Base-by-base conservation (phyloP, 75 land plant genomes). In the Larix kaempferi region DNA sequence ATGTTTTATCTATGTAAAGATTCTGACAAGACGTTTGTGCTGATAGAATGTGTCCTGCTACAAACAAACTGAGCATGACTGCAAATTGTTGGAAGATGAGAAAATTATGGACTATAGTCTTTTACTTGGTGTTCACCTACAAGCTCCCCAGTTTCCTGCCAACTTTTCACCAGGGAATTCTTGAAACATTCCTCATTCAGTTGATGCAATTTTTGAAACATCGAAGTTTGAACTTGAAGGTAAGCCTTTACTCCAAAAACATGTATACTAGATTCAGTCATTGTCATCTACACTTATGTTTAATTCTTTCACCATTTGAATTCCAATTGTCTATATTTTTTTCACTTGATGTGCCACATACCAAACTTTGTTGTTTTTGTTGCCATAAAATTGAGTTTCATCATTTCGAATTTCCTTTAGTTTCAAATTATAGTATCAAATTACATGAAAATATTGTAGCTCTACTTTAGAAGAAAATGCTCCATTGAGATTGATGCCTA, bases 31-130 rank as follows among this genome's bases (percentile, higher is more conserved):
- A n/a, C n/a, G n/a, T 49, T 54, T 49, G 23, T 72, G 44, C 56
- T 72, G 6, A 72, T 72, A 49, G 13, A 72, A 22, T 72, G 56
- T 49, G n/a, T 39, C 35, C 56, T 49, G 37, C 62, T 49, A 66
- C 90, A 93, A 94, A 79, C 95, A 93, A 84, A 83, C 91, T 2
- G 90, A 93, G 75, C 77, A 78, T 44, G 95, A 93, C 67, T 87
- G 88, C 75, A 85, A 89, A 52, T 89, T 91, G 60, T 79, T 93
- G 69, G 95, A 91, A 77, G 78, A 80, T 11, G 92, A 89, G 80
- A 84, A 90, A 56, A 93, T 93, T 2, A 93, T 93, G 95, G 95
- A 93, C 71, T 93, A 93, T 64, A 93, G 94, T 82, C 86, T 93
- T 76, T 61, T 93, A 64, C 86, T 93, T 49, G 95, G 95, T 61